Conservation (phyloP, 352 stramenopile species). For the Thalassiosira mediterranea region DNA sequence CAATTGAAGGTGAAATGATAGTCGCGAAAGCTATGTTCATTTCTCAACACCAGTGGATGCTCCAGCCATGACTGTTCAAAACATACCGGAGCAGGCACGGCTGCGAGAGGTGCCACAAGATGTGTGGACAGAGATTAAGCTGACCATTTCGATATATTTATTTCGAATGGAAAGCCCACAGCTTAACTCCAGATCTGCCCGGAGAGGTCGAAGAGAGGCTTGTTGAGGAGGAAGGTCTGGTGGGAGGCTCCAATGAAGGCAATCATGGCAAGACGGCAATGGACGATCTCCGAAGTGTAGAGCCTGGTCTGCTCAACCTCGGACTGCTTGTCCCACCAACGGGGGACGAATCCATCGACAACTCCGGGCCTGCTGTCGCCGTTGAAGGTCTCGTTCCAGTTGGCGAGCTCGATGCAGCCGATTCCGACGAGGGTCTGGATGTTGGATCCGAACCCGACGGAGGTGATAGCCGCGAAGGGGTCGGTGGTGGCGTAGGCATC, state of each 20-base stretch:
- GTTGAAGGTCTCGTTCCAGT: slow-evolving; percentile 70
- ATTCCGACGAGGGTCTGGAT: slow-evolving; percentile 80
- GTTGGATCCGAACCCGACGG: slow-evolving; percentile 77
- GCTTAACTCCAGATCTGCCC: slow-evolving; percentile 6
- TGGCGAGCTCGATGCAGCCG: slow-evolving; percentile 67
- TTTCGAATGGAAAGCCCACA: background rate
- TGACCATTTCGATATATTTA: background rate
- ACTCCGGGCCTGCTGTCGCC: slow-evolving; percentile 65
- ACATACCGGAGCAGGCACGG: background rate
- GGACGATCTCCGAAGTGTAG: slow-evolving; percentile 74
- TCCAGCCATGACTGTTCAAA: background rate
- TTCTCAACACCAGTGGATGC: background rate
- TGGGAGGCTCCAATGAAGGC: slow-evolving; percentile 78
- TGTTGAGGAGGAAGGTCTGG: slow-evolving; percentile 81
- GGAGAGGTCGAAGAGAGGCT: slow-evolving; percentile 68
- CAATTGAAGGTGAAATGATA: background rate
- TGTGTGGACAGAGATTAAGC: background rate
- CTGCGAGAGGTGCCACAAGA: background rate
- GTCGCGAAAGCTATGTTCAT: background rate
- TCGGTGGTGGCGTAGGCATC: slow-evolving; percentile 74
- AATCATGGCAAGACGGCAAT: slow-evolving; percentile 85
- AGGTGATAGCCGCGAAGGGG: slow-evolving; percentile 70
- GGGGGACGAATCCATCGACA: slow-evolving; percentile 58
- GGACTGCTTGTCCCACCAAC: slow-evolving; percentile 55
- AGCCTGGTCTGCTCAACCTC: slow-evolving; percentile 49